A percentile compares a stretch with the other conserved stretches of the same genome.
phyloP scores from a whole-genome alignment of 805 yeast genomes.

The Lachancea kluyveri region DNA sequence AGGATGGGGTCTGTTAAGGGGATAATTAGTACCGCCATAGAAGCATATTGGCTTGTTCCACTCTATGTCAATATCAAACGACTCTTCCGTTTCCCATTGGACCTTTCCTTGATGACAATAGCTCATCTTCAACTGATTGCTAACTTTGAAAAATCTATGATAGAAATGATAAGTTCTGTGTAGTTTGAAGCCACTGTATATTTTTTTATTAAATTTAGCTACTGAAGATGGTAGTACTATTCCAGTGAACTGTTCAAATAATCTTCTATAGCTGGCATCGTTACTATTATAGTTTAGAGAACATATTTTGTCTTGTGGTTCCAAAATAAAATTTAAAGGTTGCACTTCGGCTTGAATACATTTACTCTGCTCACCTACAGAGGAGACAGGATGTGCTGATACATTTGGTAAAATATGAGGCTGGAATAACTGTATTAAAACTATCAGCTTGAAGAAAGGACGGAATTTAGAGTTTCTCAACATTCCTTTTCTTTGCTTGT shows the following conservation, averaged over 20 bases:
- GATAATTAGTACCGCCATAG: conserved; percentile 5
- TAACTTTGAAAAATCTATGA: conserved; percentile 31
- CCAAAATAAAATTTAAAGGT: too few species aligned
- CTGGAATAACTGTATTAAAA: too few species aligned
- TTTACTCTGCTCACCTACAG: too few species aligned
- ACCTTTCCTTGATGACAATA: conserved; percentile 48
- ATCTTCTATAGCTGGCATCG: conserved; percentile 11
- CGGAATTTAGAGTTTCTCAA: too few species aligned
- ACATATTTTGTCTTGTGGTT: conserved; percentile 20
- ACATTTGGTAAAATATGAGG: too few species aligned
- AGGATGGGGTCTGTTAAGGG: too few species aligned
- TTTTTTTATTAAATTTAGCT: conserved; percentile 20
- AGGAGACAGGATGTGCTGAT: too few species aligned
- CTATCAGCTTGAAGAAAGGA: too few species aligned
- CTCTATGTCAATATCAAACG: conserved; percentile 35
- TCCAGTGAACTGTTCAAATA: conserved; percentile 15
- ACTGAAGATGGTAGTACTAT: conserved; percentile 28
- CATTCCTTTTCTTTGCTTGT: too few species aligned
- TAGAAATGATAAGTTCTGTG: conserved; percentile 42
- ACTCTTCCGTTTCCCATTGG: conserved; percentile 36
- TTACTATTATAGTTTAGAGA: conserved; percentile 14
- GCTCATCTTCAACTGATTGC: conserved; percentile 40
- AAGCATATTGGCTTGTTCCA: conserved; percentile 47
- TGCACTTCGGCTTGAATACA: too few species aligned
- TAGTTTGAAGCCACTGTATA: conserved; percentile 53